A percentile compares a stretch with the other conserved stretches of the same genome.
These are phyloP conservation scores for Senna tora DNA, from an alignment of 306 rosid genomes.

Conservation along the genomic window DNA sequence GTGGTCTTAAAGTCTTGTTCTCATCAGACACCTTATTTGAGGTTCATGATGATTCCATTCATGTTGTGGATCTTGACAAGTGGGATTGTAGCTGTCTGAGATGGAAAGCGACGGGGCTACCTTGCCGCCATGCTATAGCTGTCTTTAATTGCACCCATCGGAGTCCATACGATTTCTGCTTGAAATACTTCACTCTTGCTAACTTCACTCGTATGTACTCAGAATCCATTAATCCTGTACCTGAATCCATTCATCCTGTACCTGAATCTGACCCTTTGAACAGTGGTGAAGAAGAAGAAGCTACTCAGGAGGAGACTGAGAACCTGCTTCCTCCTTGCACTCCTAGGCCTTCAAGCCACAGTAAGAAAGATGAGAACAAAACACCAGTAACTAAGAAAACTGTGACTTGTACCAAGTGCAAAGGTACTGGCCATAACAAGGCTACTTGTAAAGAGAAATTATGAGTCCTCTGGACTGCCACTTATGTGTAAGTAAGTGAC, in stretches of 20 bases:
- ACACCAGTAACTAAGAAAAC: conserved; percentile 29
- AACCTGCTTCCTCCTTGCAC: conserved; percentile 56
- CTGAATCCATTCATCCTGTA: too few species aligned
- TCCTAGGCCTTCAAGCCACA: conserved; percentile 38
- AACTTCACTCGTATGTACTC: conserved; percentile 42
- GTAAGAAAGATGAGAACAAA: conserved; percentile 41
- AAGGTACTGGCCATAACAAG: conserved; percentile 54
- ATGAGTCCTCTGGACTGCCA: conserved; percentile 8
- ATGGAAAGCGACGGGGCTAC: conserved; percentile 56
- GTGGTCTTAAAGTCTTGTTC: conserved; percentile 49
- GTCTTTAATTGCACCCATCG: conserved; percentile 47
- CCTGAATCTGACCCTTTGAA: conserved; percentile 25
- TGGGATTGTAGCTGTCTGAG: conserved; percentile 50
- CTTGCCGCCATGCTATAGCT: conserved; percentile 59
- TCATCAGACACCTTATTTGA: conserved; percentile 62
- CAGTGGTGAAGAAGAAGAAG: conserved; percentile 30
- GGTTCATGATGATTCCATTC: conserved; percentile 53
- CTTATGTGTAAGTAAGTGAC: neutral
- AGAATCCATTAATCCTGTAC: conserved; percentile 42
- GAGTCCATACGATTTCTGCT: conserved; percentile 46
- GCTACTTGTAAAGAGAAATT: conserved; percentile 53
- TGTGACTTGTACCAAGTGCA: conserved; percentile 56
- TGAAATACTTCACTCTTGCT: conserved; percentile 43
- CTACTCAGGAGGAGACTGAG: conserved; percentile 4
- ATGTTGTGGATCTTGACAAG: conserved; percentile 54